A percentile compares a stretch with the other conserved stretches of the same genome.
phyloP scores from a whole-genome alignment of 2,329 filamentous ascomycete genomes.

The Arthroderma sp. region DNA sequence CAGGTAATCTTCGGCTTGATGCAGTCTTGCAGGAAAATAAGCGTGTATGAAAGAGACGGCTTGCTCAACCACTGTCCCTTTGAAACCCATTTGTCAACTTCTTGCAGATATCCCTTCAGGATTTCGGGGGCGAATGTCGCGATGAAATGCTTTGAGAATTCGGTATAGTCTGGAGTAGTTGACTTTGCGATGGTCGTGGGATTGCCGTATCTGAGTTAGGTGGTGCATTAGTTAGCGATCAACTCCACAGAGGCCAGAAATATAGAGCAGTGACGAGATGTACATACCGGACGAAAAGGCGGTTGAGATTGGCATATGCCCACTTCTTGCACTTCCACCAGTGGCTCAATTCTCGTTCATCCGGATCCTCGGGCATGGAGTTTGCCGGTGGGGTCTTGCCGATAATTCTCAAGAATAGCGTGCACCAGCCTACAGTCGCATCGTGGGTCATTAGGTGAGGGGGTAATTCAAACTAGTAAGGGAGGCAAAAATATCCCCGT shows the following conservation, averaged over 20 bases:
- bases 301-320: slow-evolving; percentile 95
- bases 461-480: slow-evolving; percentile 65
- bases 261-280: background rate
- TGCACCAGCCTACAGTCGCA: slow-evolving; percentile 88
- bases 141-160: slow-evolving; percentile 83
- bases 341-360: slow-evolving; percentile 83
- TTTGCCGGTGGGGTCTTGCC: slow-evolving; percentile 68
- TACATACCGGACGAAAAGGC: slow-evolving; percentile 74
- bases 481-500: background rate
- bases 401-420: slow-evolving; percentile 81
- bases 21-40: slow-evolving; percentile 93
- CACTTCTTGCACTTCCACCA: slow-evolving; percentile 99
- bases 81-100: slow-evolving; percentile 95
- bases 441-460: slow-evolving; percentile 63
- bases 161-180: slow-evolving; percentile 62
- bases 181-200: slow-evolving; percentile 58
- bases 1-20: slow-evolving; percentile 97
- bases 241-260: background rate
- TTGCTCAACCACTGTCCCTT: slow-evolving; percentile 93
- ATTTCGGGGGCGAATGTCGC: slow-evolving; percentile 89
- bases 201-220: slow-evolving; percentile 64
- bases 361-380: slow-evolving; percentile 64
- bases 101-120: slow-evolving; percentile 80
- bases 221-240: background rate
- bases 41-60: slow-evolving; percentile 80